Base-by-base conservation (phyloP, 2,329 filamentous ascomycete species). In the Raffaelea arxii region DNA sequence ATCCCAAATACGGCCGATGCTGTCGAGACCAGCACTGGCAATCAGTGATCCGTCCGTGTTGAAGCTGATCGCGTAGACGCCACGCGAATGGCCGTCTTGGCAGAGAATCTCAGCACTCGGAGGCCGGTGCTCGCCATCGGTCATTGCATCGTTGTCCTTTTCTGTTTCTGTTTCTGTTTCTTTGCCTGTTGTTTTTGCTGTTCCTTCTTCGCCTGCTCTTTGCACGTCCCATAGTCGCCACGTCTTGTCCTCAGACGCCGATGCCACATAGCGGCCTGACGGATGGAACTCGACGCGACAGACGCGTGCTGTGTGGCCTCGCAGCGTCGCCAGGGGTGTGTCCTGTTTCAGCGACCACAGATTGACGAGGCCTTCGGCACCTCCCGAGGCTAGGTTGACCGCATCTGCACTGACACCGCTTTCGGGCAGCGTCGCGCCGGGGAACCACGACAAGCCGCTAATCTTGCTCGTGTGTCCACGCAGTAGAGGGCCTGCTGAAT, bases 211-310 rank as follows among this genome's bases (percentile, higher is more conserved):
- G 3, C 82, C 82, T 0, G 81, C 86, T 0, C 84, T 92, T 55
- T 87, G 82, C 1, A 97, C 80, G 61, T 97, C 91, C 91, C 92
- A 98, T 27, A 98, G 71, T 39, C 91, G 80, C 92, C 92, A 98
- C 1, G 92, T 95, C 2, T 89, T 95, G 61, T 98, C 92, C 58
- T 92, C 92, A 0, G 89, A 95, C 6, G 92, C 92, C 1, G 90
- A 95, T 5, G 91, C 92, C 6, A 97, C 71, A 58, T 91, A 97
- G 51, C 77, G 77, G 4, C 91, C 91, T 0, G 87, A 94, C 0
- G 92, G 92, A 55, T 98, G 92, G 59, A 97, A 95, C 49, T 95
- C 92, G 12, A 94, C 84, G 47, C 91, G 80, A 57, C 89, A 95
- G 9, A 98, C 89, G 51, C 92, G 82, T 46, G 85, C 86, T 4